phyloP scores from a whole-genome alignment of 768 basidiomycete genomes.

The Lactarius evosmus region DNA sequence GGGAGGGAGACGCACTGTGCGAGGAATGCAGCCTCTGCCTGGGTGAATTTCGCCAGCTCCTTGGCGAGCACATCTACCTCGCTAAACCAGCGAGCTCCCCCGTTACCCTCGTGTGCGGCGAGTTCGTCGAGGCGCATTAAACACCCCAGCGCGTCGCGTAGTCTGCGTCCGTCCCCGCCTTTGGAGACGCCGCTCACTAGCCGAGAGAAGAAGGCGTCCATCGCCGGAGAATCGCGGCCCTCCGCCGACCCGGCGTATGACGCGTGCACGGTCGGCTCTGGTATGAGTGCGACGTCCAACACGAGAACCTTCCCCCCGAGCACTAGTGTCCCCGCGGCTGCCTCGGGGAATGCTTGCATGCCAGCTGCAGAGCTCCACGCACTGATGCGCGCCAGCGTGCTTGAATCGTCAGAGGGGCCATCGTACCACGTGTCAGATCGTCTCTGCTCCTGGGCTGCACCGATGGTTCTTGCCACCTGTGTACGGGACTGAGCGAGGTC shows the following conservation, averaged over 20 bases:
- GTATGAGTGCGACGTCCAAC: conserved; percentile 33
- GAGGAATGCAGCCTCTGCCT: conserved; percentile 50
- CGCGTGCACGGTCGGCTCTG: conserved; percentile 61
- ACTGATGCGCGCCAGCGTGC: conserved; percentile 12
- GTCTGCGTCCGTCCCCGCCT: conserved; percentile 49
- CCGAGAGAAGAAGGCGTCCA: conserved; percentile 61
- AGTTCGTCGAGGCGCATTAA: conserved; percentile 70
- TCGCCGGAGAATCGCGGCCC: conserved; percentile 46
- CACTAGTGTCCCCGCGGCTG: conserved; percentile 13
- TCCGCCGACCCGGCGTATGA: conserved; percentile 54
- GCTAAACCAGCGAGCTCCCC: conserved; percentile 73
- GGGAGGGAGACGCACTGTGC: conserved; percentile 43
- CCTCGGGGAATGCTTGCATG: conserved; percentile 21
- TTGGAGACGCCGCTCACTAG: conserved; percentile 46
- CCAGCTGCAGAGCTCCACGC: conserved; percentile 20
- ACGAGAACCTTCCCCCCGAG: conserved; percentile 23
- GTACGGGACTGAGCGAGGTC: conserved; percentile 21
- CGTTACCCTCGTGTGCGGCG: conserved; percentile 56
- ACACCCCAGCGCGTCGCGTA: conserved; percentile 56
- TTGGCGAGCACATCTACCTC: conserved; percentile 56
- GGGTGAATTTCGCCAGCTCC: conserved; percentile 48
- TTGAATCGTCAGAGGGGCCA: conserved; percentile 13
- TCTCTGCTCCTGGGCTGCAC: conserved; percentile 10
- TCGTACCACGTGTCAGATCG: conserved; percentile 17
- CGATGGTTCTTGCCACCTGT: conserved; percentile 17